Evolutionary conservation across 495 filamentous ascomycete species (phyloP).

Genomic region (Neurospora cerealis): DNA sequence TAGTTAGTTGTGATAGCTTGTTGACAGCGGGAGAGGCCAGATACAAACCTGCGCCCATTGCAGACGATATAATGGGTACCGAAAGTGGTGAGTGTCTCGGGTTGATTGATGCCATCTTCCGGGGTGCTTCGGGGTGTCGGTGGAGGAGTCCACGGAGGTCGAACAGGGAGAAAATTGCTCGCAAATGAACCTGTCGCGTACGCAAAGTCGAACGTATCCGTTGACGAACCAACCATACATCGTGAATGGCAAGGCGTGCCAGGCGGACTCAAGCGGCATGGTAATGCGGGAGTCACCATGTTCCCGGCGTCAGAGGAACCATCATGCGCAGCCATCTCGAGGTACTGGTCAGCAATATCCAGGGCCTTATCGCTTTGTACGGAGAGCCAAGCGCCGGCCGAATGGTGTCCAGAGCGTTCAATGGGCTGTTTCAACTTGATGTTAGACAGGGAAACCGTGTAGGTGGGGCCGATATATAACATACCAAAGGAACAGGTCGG

Average conservation of each 20-base stretch:
- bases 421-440: not conserved
- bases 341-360: not conserved
- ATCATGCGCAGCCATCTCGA: not conserved
- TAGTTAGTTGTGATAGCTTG: not conserved
- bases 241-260: not conserved
- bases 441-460: not conserved
- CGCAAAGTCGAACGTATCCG: not conserved
- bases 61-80: not conserved
- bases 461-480: not conserved
- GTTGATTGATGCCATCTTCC: not conserved
- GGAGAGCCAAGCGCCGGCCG: not conserved
- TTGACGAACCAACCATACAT: not conserved
- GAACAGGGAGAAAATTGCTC: not conserved
- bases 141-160: constrained; percentile 11
- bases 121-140: constrained; percentile 4
- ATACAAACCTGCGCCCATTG: constrained; percentile 14
- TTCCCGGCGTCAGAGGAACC: not conserved
- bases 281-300: not conserved
- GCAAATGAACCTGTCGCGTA: not conserved
- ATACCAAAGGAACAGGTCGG: constrained; percentile 27
- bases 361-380: not conserved
- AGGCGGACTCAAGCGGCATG: not conserved
- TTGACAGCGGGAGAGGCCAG: not conserved
- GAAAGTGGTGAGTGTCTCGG: not conserved
- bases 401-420: not conserved